Percentiles rank a stretch among this genome's conserved stretches.
phyloP scores from a whole-genome alignment of 306 rosid species.

The Vigna hirtella region DNA sequence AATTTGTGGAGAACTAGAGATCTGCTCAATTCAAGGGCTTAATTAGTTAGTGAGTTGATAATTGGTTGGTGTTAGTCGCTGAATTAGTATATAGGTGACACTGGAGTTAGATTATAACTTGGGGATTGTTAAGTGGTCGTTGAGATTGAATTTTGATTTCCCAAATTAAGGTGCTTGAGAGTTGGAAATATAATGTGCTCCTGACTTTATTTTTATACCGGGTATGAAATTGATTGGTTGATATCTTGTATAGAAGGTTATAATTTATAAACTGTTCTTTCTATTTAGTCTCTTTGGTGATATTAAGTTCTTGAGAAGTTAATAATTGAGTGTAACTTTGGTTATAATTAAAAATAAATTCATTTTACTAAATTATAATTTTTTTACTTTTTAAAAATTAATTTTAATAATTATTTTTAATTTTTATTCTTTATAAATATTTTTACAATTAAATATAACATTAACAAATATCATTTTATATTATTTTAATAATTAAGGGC shows the following conservation, averaged over 20 bases:
- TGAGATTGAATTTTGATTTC: neutral
- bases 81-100: slow-evolving; percentile 44
- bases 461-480: too few species aligned
- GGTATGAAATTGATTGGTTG: neutral
- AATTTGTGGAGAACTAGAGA: slow-evolving; percentile 47
- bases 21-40: slow-evolving; percentile 46
- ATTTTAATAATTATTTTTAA: too few species aligned
- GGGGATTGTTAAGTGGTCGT: slow-evolving; percentile 9
- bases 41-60: slow-evolving; percentile 36
- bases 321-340: too few species aligned
- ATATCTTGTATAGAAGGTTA: neutral
- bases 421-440: too few species aligned
- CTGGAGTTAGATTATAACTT: slow-evolving; percentile 34
- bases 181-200: neutral
- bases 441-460: too few species aligned
- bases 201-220: neutral
- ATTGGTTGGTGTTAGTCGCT: slow-evolving; percentile 39
- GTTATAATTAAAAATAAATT: too few species aligned
- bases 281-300: neutral
- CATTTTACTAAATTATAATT: too few species aligned
- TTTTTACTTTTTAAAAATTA: too few species aligned
- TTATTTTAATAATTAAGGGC: too few species aligned
- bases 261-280: neutral
- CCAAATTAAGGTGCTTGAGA: neutral
- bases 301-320: neutral